These are phyloP conservation scores for Smallanthus sonchifolius DNA, from an alignment of 129 eudicot species.

Conservation along the genomic window DNA sequence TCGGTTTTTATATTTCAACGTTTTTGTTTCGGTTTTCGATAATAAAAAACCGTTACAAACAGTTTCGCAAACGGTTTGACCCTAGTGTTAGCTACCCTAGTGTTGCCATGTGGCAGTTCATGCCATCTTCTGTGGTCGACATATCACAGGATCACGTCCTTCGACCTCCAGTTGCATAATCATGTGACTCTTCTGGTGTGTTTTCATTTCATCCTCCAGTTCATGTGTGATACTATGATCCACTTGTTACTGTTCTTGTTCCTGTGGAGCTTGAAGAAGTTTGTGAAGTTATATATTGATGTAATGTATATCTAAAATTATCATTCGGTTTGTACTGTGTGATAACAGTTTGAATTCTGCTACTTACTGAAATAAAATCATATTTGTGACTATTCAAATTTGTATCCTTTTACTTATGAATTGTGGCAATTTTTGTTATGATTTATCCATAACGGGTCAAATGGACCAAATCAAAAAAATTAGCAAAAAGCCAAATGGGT, in stretches of 20 bases:
- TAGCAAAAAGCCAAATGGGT: not conserved
- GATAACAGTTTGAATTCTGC: constrained; percentile 6
- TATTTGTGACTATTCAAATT: not conserved
- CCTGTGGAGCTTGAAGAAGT: constrained; percentile 20
- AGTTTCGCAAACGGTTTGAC: too few species aligned
- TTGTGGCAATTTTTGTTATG: not conserved
- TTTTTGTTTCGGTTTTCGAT: too few species aligned
- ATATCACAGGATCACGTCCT: constrained; percentile 77
- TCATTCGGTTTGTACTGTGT: constrained; percentile 17
- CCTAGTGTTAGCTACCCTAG: constrained; percentile 67
- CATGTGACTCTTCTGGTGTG: constrained; percentile 23
- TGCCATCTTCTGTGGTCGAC: constrained; percentile 79
- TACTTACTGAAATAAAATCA: constrained; percentile 8
- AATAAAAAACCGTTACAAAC: too few species aligned
- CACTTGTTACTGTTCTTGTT: constrained; percentile 10
- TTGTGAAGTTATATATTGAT: constrained; percentile 17
- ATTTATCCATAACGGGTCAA: not conserved
- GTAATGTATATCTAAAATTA: constrained; percentile 24
- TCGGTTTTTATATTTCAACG: too few species aligned
- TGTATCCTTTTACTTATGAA: not conserved
- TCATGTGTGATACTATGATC: constrained; percentile 8
- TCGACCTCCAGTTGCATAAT: constrained; percentile 82
- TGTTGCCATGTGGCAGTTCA: constrained; percentile 87
- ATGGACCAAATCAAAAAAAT: not conserved
- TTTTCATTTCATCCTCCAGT: constrained; percentile 8